Evolutionary conservation across 2,329 filamentous ascomycete species (phyloP), one percentile per base, ranked within the genome.

Genomic region (Mycogone perniciosa): DNA sequence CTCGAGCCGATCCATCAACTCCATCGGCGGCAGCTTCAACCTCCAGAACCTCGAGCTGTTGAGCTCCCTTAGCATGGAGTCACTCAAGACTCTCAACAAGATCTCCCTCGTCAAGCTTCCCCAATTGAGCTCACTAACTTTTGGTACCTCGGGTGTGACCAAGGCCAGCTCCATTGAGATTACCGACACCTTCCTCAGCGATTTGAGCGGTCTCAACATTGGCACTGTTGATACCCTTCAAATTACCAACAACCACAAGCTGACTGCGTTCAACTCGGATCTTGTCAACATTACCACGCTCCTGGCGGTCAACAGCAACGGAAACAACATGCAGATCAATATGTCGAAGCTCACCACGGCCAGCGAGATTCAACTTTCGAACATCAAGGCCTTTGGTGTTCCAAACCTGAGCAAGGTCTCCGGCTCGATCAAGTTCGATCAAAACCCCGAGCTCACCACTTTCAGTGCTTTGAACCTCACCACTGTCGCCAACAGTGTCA

Each of bases 191-290:
- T 83, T 85, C 70, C 81, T 99, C 60, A 79, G 75, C 67, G 82
- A 79, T 58, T 80, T 99, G 54, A 77, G 85, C 59, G 90, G 89
- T 64, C 87, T 99, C 67, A 86, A 89, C 67, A 77, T 97, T 57
- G 71, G 81, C 57, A 77, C 79, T n/a, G 84, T 89, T 49, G 78
- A 81, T 51, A 77, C 74, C 59, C 81, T 99, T 67, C 76, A 88
- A 68, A 86, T 99, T 71, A 86, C 88, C 80, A 96, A 96, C 84
- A 97, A 97, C 82, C 75, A 74, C 55, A 85, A 86, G 66, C 79
- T 99, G 61, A 81, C 80, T 65, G 76, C 76, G 55, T 88, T 95
- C 74, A 80, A 81, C 65, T 88, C 90, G 70, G 80, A 86, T 66
- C 78, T 97, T 53, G 78, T 78, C 68, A 92, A 88, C 73, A 80